Conservation (phyloP, 2,329 filamentous ascomycete species). For the Alternaria conjuncta region DNA sequence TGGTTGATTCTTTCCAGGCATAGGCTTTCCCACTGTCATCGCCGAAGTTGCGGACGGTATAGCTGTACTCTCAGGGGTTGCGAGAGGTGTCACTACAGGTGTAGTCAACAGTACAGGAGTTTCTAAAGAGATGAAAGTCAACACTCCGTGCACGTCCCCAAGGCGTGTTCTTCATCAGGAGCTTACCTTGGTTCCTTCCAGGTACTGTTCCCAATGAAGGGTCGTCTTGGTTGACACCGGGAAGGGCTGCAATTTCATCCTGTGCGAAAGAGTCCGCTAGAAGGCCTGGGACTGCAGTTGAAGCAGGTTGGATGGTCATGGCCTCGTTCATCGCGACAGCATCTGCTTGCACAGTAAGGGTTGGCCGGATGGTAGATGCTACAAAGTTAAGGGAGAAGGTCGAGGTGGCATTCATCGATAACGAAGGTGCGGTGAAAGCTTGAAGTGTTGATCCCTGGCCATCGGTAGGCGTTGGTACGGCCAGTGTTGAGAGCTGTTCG, state of each 20-base stretch:
- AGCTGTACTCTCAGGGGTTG: background rate
- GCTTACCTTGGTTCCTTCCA: background rate
- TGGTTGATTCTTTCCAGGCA: conserved; percentile 18
- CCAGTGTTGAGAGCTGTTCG: background rate
- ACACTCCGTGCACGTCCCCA: background rate
- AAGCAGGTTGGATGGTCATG: background rate
- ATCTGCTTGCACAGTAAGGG: background rate
- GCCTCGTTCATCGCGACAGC: background rate
- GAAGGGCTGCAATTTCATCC: conserved; percentile 1
- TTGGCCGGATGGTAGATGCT: background rate
- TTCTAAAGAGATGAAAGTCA: background rate
- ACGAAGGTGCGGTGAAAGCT: background rate
- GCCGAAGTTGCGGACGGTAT: background rate
- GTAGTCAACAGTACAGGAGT: background rate
- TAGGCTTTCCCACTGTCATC: background rate
- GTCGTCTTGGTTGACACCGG: conserved; percentile 11
- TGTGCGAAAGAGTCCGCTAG: background rate
- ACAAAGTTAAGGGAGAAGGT: background rate
- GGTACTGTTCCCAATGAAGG: background rate
- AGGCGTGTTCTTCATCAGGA: too few relatives aligned
- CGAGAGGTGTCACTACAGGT: background rate
- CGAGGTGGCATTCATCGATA: background rate
- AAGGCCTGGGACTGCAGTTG: background rate
- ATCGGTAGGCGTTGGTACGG: background rate
- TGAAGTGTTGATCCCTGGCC: background rate